These are phyloP conservation scores for Panicum miliaceum DNA, from an alignment of 176 grass and related monocot genomes.

Conservation along the genomic window DNA sequence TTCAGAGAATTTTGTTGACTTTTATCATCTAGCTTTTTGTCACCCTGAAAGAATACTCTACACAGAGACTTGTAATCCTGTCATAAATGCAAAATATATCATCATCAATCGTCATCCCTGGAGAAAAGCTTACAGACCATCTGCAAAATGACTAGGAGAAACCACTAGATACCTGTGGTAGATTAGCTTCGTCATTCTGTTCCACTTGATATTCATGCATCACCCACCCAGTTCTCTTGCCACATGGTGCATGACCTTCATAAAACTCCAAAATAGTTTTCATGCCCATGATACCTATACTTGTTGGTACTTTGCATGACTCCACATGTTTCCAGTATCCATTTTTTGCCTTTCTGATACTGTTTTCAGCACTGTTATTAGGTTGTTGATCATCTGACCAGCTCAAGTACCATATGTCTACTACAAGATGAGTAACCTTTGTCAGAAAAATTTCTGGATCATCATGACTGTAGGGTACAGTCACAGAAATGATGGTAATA, in stretches of 20 bases:
- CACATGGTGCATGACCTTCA: constrained; percentile 46
- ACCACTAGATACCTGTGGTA: constrained; percentile 41
- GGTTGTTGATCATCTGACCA: constrained; percentile 18
- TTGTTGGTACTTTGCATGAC: constrained; percentile 40
- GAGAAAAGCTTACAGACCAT: not conserved
- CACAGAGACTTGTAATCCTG: constrained; percentile 70
- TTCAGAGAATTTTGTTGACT: constrained; percentile 32
- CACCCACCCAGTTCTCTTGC: constrained; percentile 54
- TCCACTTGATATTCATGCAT: constrained; percentile 63
- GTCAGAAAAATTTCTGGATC: constrained; percentile 18
- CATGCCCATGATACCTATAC: constrained; percentile 36
- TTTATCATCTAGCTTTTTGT: constrained; percentile 27
- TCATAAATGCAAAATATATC: constrained; percentile 26
- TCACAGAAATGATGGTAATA: not conserved
- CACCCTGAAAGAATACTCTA: constrained; percentile 52
- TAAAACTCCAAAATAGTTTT: constrained; percentile 57
- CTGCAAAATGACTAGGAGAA: not conserved
- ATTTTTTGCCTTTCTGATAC: constrained; percentile 34
- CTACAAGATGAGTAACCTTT: constrained; percentile 39
- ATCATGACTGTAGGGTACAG: not conserved
- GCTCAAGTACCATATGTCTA: constrained; percentile 46
- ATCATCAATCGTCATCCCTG: constrained; percentile 18
- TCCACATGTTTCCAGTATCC: constrained; percentile 49
- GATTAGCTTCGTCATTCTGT: constrained; percentile 39
- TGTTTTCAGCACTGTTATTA: not conserved